Percentiles rank a stretch among this genome's conserved stretches.
Evolutionary conservation across 2,329 filamentous ascomycete genomes (phyloP).

Genomic region (Epichloe amarillans): DNA sequence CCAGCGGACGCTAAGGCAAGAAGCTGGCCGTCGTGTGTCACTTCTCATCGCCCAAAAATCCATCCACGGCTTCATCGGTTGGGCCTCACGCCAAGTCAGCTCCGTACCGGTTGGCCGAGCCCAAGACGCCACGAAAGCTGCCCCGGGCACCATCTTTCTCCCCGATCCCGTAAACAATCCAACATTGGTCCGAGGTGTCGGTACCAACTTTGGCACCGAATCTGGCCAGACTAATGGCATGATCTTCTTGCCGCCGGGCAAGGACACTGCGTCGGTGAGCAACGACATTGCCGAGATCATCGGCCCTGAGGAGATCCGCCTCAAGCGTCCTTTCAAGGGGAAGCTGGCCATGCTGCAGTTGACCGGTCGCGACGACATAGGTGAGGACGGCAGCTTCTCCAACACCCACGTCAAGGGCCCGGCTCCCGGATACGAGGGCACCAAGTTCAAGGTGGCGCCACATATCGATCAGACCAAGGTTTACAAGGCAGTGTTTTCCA

Average conservation of each 20-base stretch:
- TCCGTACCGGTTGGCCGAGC: slow-evolving; percentile 88
- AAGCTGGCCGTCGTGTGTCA: slow-evolving; percentile 77
- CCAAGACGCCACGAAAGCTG: slow-evolving; percentile 75
- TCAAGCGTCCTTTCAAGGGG: slow-evolving; percentile 81
- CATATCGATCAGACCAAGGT: slow-evolving; percentile 91
- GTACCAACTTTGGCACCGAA: slow-evolving; percentile 64
- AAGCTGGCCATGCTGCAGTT: slow-evolving; percentile 64
- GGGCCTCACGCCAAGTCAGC: slow-evolving; percentile 70
- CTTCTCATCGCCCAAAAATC: slow-evolving; percentile 94
- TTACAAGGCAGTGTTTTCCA: slow-evolving; percentile 82
- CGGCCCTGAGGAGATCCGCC: slow-evolving; percentile 64
- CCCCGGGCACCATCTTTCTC: slow-evolving; percentile 69
- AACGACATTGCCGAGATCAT: slow-evolving; percentile 73
- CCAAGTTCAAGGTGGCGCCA: slow-evolving; percentile 75
- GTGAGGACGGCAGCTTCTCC: slow-evolving; percentile 49
- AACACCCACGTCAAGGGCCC: slow-evolving; percentile 39
- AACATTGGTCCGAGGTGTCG: slow-evolving; percentile 63
- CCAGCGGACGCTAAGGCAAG: slow-evolving; percentile 76
- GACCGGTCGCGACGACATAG: slow-evolving; percentile 64
- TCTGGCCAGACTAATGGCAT: slow-evolving; percentile 68
- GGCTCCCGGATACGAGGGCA: slow-evolving; percentile 56
- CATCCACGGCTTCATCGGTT: slow-evolving; percentile 85
- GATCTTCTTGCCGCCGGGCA: slow-evolving; percentile 73
- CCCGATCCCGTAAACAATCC: slow-evolving; percentile 80
- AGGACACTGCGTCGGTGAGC: slow-evolving; percentile 63